Evolutionary conservation across 2,329 filamentous ascomycete genomes (phyloP).

Genomic region (Drechslera avenae): DNA sequence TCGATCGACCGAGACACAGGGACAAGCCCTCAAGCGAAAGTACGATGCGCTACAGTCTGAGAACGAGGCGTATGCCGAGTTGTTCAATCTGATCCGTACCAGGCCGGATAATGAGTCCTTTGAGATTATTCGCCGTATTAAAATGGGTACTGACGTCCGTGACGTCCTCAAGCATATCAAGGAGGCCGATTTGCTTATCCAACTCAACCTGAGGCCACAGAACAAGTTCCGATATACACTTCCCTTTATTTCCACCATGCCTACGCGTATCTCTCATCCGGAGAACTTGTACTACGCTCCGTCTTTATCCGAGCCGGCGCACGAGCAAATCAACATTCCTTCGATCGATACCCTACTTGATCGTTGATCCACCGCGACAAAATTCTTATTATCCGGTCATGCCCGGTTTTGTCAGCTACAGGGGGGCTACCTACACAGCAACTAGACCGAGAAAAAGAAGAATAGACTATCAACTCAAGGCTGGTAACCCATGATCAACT

Average conservation of each 20-base stretch:
- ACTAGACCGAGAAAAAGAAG: no score
- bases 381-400: no score
- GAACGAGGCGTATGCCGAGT: slow-evolving; percentile 18
- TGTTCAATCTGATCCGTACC: slow-evolving; percentile 17
- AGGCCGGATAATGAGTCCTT: slow-evolving; percentile 14
- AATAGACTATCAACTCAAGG: no score
- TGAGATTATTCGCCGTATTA: slow-evolving; percentile 21
- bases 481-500: no score
- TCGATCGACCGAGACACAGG: slow-evolving; percentile 5
- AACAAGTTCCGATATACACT: slow-evolving; percentile 3
- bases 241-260: not conserved
- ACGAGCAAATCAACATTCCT: not conserved
- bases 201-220: slow-evolving; percentile 15
- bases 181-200: slow-evolving; percentile 21
- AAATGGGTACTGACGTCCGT: slow-evolving; percentile 15
- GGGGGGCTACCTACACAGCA: no score
- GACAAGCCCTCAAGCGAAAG: slow-evolving; percentile 21
- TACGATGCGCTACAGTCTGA: slow-evolving; percentile 14
- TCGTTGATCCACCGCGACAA: no score
- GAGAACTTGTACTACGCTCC: not conserved
- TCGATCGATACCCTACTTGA: no score
- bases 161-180: slow-evolving; percentile 18
- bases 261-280: not conserved
- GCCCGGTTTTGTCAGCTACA: no score
- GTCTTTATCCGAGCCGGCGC: not conserved